phyloP scores from a whole-genome alignment of 2,329 filamentous ascomycete species.

The Xylaria sp. region DNA sequence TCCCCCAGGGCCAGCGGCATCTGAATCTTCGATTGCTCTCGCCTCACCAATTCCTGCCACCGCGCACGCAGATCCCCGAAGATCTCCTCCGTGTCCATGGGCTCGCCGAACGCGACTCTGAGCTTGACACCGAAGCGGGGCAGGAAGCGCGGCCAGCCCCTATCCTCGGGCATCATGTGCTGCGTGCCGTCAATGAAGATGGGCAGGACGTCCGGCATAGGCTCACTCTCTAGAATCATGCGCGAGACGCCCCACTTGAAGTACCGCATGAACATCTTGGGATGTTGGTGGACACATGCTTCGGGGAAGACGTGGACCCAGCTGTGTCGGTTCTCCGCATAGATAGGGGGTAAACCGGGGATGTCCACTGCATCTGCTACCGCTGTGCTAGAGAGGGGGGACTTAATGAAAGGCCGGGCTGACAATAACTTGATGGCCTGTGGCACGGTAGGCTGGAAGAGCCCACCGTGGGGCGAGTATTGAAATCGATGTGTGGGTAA shows the following conservation, averaged over 20 bases:
- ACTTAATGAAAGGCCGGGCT: slow-evolving; percentile 59
- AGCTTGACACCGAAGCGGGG: slow-evolving; percentile 79
- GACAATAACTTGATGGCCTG: slow-evolving; percentile 88
- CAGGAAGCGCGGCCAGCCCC: slow-evolving; percentile 81
- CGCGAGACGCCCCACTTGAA: slow-evolving; percentile 98
- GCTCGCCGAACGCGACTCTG: slow-evolving; percentile 81
- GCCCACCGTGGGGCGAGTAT: slow-evolving; percentile 82
- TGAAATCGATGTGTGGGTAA: slow-evolving; percentile 86
- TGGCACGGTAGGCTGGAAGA: slow-evolving; percentile 89
- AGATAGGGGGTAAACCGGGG: slow-evolving; percentile 69
- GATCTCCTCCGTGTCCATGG: slow-evolving; percentile 75
- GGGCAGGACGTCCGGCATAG: slow-evolving; percentile 87
- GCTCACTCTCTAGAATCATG: slow-evolving; percentile 88
- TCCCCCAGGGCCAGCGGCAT: slow-evolving; percentile 63
- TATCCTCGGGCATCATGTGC: slow-evolving; percentile 85
- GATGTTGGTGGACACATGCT: slow-evolving; percentile 90
- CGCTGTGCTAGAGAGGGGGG: slow-evolving; percentile 22
- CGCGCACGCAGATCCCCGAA: slow-evolving; percentile 81
- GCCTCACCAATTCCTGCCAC: slow-evolving; percentile 75
- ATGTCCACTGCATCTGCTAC: slow-evolving; percentile 46
- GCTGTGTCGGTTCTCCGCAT: slow-evolving; percentile 73
- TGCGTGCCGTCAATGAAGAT: slow-evolving; percentile 96
- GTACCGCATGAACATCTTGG: slow-evolving; percentile 83
- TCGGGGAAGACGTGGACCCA: slow-evolving; percentile 99
- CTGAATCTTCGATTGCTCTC: slow-evolving; percentile 18